A percentile compares a stretch with the other conserved stretches of the same genome.
phyloP scores from a whole-genome alignment of 148 eudicot species.

The Selenicereus undatus region DNA sequence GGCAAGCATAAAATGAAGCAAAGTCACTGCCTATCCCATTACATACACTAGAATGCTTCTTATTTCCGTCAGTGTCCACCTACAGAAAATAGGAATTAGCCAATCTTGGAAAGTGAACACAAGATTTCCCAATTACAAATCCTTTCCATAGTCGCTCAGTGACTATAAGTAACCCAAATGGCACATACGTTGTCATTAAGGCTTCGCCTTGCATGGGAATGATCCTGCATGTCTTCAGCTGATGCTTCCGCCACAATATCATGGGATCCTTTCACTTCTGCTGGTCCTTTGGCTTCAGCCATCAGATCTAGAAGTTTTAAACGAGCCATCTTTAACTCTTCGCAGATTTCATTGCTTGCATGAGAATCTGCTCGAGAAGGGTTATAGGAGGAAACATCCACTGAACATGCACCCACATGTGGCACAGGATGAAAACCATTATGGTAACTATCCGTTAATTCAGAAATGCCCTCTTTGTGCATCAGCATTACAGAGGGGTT shows the following conservation, averaged over 20 bases:
- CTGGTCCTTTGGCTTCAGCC: constrained; percentile 6
- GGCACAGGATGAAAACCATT: background rate
- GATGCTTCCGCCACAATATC: background rate
- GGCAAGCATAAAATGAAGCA: background rate
- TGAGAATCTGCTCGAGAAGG: constrained; percentile 1
- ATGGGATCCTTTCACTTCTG: background rate
- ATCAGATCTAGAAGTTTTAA: background rate
- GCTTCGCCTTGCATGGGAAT: background rate
- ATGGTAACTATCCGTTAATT: background rate
- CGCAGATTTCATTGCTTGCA: background rate
- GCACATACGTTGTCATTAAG: constrained; percentile 19
- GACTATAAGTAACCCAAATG: background rate
- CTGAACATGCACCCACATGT: background rate
- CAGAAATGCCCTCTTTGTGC: background rate
- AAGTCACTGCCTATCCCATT: constrained; percentile 5
- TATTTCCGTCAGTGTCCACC: constrained; percentile 1
- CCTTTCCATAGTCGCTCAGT: background rate
- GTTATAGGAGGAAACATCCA: constrained; percentile 11
- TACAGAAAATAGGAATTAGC: background rate
- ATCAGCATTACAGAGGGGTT: background rate
- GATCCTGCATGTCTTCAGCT: constrained; percentile 11
- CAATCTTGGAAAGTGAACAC: background rate
- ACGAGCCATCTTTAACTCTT: background rate
- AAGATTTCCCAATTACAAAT: background rate
- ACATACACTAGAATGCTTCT: background rate